phyloP scores from a whole-genome alignment of 805 yeast species.

The Teunomyces pallodes region DNA sequence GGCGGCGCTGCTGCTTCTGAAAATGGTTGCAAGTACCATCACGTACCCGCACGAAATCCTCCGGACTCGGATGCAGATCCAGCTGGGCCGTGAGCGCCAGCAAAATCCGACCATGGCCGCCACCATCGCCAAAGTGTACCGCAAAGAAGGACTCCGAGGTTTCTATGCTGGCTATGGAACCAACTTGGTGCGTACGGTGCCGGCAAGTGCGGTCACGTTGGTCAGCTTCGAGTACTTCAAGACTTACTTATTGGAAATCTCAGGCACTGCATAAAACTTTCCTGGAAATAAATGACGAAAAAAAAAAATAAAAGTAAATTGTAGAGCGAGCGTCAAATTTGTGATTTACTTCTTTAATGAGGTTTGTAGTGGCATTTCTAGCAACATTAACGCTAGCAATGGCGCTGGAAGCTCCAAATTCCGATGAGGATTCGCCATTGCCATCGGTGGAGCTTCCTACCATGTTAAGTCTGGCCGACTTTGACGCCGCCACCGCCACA shows the following conservation, averaged over 20 bases:
- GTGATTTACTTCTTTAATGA: neutral
- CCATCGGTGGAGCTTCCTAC: slow-evolving; percentile 40
- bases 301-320: neutral
- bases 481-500: slow-evolving; percentile 46
- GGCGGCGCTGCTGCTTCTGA: slow-evolving; percentile 72
- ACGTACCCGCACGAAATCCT: slow-evolving; percentile 96
- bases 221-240: slow-evolving; percentile 85
- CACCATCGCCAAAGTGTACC: slow-evolving; percentile 42
- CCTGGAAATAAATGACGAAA: neutral
- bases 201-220: slow-evolving; percentile 92
- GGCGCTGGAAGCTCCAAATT: neutral
- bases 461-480: slow-evolving; percentile 47
- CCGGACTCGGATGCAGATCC: slow-evolving; percentile 85
- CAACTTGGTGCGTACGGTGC: slow-evolving; percentile 86
- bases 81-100: slow-evolving; percentile 14
- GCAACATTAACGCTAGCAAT: neutral
- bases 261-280: slow-evolving; percentile 10
- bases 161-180: slow-evolving; percentile 89
- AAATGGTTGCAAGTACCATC: slow-evolving; percentile 81
- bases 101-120: slow-evolving; percentile 21
- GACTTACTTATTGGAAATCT: slow-evolving; percentile 44
- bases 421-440: no score
- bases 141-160: slow-evolving; percentile 73
- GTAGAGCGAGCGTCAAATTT: neutral
- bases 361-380: neutral